Base-by-base conservation (phyloP, 148 eudicot genomes). In the Linanthus parryae region DNA sequence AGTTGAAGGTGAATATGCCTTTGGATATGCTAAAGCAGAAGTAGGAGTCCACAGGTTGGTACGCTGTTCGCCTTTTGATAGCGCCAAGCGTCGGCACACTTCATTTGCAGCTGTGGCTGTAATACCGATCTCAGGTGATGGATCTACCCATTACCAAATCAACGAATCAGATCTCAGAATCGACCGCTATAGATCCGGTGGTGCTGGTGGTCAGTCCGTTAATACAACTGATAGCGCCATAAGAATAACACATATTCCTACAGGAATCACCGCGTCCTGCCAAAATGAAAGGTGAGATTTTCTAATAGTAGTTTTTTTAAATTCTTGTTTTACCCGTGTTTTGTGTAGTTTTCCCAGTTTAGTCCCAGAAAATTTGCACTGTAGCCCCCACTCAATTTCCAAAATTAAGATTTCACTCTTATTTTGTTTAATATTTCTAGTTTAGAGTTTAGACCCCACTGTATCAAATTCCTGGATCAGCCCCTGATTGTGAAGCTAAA, bases 101-200 rank as follows among this genome's bases (percentile, higher is more conserved):
- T 94, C 99, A 36, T 94, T 88, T 78, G 82, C 96, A 45, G 95
- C 99, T 49, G 99, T 94, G 51, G 99, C 95, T 34, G 99, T 94
- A 48, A 94, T 82, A 56, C 99, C 99, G 8, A 88, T 94, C 54
- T 84, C 88, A 24, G 83, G 79, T 44, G 88, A 94, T 28, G 73
- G 68, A 31, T 82, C 81, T 15, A 58, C 85, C 52, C 95, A 57
- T 57, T 78, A 82, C 44, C 88, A 88, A 61, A 94, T 94, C 25
- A 94, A 88, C 59, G 99, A 94, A 70, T 88, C 95, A 8, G 99
- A 94, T 81, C 95, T 94, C 26, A 72, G 77, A 11, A 80, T 94
- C 24, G 99, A 94, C 25, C 76, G 96, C 10, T 76, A 37, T 44
- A 90, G 99, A 56, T n/a, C 99, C 38, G 99, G 99, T 22, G 95